phyloP scores from a whole-genome alignment of 306 rosid genomes.

The Canavalia ensiformis region DNA sequence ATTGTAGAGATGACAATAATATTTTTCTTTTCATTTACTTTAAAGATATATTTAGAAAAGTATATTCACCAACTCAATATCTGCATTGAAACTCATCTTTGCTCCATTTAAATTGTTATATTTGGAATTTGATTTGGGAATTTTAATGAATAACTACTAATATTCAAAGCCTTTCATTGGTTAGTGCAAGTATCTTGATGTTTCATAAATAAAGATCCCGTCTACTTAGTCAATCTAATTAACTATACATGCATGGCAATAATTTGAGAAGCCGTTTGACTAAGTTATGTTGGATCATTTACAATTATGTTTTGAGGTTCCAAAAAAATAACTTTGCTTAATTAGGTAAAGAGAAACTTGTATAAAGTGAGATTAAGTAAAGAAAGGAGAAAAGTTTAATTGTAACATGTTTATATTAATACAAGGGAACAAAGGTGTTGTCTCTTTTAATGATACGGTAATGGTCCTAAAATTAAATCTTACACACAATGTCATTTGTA shows the following conservation, averaged over 20 bases:
- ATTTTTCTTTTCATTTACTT: too few species aligned
- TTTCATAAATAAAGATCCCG: neutral
- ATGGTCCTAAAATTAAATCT: too few species aligned
- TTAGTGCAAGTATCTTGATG: conserved; percentile 2
- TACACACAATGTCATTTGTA: too few species aligned
- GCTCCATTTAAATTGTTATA: neutral
- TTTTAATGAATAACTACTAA: neutral
- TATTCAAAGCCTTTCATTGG: neutral
- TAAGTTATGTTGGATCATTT: neutral
- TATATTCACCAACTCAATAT: neutral
- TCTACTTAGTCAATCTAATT: neutral
- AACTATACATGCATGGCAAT: neutral
- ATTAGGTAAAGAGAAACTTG: neutral
- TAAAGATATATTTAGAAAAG: too few species aligned
- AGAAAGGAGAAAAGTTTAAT: conserved; percentile 1
- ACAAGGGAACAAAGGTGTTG: neutral
- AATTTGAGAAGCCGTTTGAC: neutral
- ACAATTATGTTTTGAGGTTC: neutral
- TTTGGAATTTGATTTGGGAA: neutral
- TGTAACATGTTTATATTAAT: neutral
- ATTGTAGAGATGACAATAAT: too few species aligned
- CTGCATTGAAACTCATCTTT: conserved; percentile 42
- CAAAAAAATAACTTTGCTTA: neutral
- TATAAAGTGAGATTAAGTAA: neutral
- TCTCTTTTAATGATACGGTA: neutral